phyloP scores from a whole-genome alignment of 768 basidiomycete species.

The Myochromella boudieri region DNA sequence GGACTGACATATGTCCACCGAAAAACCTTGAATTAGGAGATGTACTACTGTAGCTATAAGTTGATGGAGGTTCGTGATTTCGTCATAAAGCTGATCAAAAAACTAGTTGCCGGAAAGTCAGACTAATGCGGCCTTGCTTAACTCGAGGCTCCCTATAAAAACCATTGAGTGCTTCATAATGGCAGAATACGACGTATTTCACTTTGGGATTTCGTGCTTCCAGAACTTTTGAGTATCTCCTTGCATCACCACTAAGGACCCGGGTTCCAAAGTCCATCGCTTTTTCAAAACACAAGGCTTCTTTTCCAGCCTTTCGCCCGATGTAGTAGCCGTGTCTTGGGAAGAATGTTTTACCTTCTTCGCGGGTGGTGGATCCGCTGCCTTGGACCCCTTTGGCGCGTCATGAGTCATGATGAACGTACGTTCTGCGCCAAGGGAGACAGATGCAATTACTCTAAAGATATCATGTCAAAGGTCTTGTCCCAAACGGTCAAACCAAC shows the following conservation, averaged over 20 bases:
- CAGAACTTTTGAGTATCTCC: constrained; percentile 30
- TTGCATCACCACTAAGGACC: constrained; percentile 32
- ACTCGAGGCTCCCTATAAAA: constrained; percentile 25
- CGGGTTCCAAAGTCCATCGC: constrained; percentile 23
- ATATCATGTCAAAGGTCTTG: not conserved
- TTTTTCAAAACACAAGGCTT: constrained; percentile 10
- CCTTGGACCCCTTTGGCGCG: constrained; percentile 3
- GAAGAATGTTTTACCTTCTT: not conserved
- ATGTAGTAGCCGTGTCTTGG: not conserved
- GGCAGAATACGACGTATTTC: not conserved
- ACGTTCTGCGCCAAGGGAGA: constrained; percentile 28
- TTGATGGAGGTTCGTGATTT: too few relatives aligned
- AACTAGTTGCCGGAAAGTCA: constrained; percentile 29
- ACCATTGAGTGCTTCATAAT: not conserved
- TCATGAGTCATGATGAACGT: constrained; percentile 30
- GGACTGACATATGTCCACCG: too few relatives aligned
- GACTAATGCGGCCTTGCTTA: constrained; percentile 28
- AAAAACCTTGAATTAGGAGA: too few relatives aligned
- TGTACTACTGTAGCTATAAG: too few relatives aligned
- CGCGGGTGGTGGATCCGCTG: not conserved
- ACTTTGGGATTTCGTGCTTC: constrained; percentile 34
- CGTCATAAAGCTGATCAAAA: too few relatives aligned
- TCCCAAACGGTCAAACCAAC: not conserved
- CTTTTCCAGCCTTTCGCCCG: not conserved
- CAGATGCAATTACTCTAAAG: constrained; percentile 28